A percentile compares a stretch with the other conserved stretches of the same genome.
phyloP scores from a whole-genome alignment of 306 rosid species.

The Vachellia pachyceras region DNA sequence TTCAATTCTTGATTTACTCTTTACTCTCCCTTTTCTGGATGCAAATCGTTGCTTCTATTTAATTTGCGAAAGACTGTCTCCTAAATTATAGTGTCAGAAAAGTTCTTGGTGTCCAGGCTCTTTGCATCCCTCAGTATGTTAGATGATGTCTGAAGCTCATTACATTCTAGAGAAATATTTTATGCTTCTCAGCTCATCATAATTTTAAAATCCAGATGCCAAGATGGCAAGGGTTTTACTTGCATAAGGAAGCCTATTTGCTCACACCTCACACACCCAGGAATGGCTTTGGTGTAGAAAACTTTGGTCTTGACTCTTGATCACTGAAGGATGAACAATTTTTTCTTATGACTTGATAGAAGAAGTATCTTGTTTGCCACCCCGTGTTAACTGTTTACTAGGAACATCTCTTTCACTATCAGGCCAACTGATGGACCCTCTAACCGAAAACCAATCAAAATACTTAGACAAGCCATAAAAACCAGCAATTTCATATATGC shows the following conservation, averaged over 20 bases:
- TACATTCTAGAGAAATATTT: conserved; percentile 3
- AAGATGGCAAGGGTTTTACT: conserved; percentile 13
- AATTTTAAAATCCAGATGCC: neutral
- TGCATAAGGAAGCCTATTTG: neutral
- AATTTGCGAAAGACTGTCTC: conserved; percentile 4
- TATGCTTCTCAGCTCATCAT: conserved; percentile 10
- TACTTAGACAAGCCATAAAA: conserved; percentile 2
- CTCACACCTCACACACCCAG: neutral
- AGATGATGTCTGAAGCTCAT: conserved; percentile 28
- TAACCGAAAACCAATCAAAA: neutral
- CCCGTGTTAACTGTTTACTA: neutral
- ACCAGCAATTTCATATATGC: conserved; percentile 7
- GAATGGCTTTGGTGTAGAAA: neutral
- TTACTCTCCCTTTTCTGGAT: conserved; percentile 7
- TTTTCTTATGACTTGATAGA: neutral
- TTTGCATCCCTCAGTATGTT: neutral
- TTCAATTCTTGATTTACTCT: conserved; percentile 26
- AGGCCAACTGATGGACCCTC: neutral
- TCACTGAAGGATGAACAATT: neutral
- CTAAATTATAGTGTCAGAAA: conserved; percentile 3
- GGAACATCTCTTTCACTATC: neutral
- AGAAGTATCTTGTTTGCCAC: neutral
- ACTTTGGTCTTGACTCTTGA: neutral
- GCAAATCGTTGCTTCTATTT: conserved; percentile 25
- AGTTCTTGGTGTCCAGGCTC: neutral